Evolutionary conservation across 352 stramenopile species (phyloP).

Genomic region (Globisporangium parvum): DNA sequence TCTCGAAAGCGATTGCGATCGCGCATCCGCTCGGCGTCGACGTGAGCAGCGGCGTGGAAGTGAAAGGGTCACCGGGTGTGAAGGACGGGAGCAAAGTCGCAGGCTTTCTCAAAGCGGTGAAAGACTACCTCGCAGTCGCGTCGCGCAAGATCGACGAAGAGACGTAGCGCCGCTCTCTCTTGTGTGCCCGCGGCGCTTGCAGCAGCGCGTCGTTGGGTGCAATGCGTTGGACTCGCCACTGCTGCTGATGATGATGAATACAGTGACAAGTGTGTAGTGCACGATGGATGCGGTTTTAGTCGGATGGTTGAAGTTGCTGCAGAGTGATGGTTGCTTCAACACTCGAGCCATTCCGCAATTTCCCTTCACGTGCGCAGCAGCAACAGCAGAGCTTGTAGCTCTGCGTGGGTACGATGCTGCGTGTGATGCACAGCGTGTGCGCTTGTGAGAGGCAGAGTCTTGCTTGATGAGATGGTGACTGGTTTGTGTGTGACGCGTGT

Average conservation of each 20-base stretch:
- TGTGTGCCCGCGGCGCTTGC: too few relatives aligned
- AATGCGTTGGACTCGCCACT: too few relatives aligned
- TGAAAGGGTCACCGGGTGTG: conserved; percentile 54
- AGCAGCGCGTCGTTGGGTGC: too few relatives aligned
- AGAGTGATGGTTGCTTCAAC: conserved; percentile 7
- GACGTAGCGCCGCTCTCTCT: conserved; percentile 9
- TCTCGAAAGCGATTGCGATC: conserved; percentile 82
- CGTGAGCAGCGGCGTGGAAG: conserved; percentile 94
- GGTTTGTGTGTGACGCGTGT: too few relatives aligned
- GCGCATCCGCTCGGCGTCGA: conserved; percentile 91
- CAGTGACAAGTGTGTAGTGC: background rate
- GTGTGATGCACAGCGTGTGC: background rate
- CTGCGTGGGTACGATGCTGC: background rate
- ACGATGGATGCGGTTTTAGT: too few relatives aligned
- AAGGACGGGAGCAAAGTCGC: conserved; percentile 61
- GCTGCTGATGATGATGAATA: too few relatives aligned
- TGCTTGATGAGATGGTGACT: too few relatives aligned
- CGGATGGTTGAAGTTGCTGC: conserved; percentile 9
- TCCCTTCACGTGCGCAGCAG: background rate
- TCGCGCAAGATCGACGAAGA: conserved; percentile 65
- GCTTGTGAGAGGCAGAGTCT: background rate
- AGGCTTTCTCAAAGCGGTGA: conserved; percentile 56
- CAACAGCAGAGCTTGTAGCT: background rate
- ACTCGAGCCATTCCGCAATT: conserved; percentile 6
- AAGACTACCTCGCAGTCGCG: conserved; percentile 52